A percentile compares a stretch with the other conserved stretches of the same genome.
These are phyloP conservation scores for Suhomyces wounanorum DNA, from an alignment of 1,139 yeast genomes.

Conservation along the genomic window DNA sequence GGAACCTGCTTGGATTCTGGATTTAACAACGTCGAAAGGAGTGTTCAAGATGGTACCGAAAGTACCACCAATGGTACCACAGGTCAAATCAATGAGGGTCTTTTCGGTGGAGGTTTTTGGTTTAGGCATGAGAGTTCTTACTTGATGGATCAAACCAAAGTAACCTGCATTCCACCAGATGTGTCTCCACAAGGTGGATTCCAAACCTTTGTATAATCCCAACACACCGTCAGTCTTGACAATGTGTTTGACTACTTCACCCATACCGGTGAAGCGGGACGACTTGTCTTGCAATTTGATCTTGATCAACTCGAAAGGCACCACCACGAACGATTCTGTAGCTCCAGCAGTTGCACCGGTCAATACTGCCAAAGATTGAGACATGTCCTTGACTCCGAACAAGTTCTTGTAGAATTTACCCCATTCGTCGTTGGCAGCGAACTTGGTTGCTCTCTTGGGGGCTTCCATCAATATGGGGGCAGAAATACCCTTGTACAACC, in stretches of 20 bases:
- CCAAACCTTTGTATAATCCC: slow-evolving; percentile 92
- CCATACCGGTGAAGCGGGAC: slow-evolving; percentile 81
- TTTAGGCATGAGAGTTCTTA: slow-evolving; percentile 74
- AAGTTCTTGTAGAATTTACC: slow-evolving; percentile 75
- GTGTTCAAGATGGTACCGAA: slow-evolving; percentile 92
- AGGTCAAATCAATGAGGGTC: slow-evolving; percentile 81
- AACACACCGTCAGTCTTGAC: slow-evolving; percentile 73
- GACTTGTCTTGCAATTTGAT: slow-evolving; percentile 90
- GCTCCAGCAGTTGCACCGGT: slow-evolving; percentile 99
- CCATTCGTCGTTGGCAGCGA: slow-evolving; percentile 98
- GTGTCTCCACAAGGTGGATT: slow-evolving; percentile 97
- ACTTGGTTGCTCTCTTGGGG: slow-evolving; percentile 97
- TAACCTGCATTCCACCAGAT: slow-evolving; percentile 97
- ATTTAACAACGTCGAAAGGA: slow-evolving; percentile 97
- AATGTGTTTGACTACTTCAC: slow-evolving; percentile 76
- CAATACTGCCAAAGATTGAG: slow-evolving; percentile 80
- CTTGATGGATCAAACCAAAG: slow-evolving; percentile 92
- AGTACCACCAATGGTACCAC: slow-evolving; percentile 97
- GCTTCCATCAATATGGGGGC: slow-evolving; percentile 99
- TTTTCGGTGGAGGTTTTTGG: slow-evolving; percentile 70
- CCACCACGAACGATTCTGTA: slow-evolving; percentile 93
- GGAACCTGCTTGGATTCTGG: slow-evolving; percentile 91
- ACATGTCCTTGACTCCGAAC: slow-evolving; percentile 72
- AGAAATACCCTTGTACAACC: slow-evolving; percentile 87
- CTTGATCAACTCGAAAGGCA: slow-evolving; percentile 87